Conservation (phyloP, 2,329 filamentous ascomycete species). For the Trichoderma harzianum region DNA sequence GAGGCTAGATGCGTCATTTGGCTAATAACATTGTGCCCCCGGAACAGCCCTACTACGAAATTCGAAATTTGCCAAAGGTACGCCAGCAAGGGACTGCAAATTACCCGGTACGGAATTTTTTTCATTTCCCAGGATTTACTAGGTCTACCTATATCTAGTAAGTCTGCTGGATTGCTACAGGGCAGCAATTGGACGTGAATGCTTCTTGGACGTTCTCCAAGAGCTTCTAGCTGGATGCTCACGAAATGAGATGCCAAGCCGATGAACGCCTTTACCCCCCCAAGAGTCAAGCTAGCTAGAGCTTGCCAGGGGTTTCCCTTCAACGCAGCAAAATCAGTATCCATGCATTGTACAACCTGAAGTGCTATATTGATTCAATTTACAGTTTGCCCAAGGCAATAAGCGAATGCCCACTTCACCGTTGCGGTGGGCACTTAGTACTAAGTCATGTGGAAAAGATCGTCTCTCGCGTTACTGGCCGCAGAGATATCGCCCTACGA, state of each 20-base stretch:
- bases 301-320: background rate
- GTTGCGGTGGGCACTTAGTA: background rate
- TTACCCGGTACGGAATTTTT: background rate
- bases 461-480: background rate
- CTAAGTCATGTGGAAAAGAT: background rate
- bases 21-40: background rate
- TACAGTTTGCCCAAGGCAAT: background rate
- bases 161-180: background rate
- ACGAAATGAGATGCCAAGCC: background rate
- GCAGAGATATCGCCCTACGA: background rate
- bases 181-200: background rate
- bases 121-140: background rate
- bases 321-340: background rate
- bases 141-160: background rate
- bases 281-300: background rate
- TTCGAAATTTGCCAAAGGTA: background rate
- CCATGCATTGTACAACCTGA: background rate
- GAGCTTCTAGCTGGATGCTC: background rate
- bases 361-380: background rate
- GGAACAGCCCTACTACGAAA: background rate
- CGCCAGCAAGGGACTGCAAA: background rate
- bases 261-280: background rate
- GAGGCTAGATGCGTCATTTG: background rate
- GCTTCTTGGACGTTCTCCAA: background rate
- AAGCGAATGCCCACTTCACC: background rate